Percentiles rank a stretch among this genome's conserved stretches.
Conservation (phyloP, 2,329 filamentous ascomycete genomes). For the Arthrobotrys sinensis region DNA sequence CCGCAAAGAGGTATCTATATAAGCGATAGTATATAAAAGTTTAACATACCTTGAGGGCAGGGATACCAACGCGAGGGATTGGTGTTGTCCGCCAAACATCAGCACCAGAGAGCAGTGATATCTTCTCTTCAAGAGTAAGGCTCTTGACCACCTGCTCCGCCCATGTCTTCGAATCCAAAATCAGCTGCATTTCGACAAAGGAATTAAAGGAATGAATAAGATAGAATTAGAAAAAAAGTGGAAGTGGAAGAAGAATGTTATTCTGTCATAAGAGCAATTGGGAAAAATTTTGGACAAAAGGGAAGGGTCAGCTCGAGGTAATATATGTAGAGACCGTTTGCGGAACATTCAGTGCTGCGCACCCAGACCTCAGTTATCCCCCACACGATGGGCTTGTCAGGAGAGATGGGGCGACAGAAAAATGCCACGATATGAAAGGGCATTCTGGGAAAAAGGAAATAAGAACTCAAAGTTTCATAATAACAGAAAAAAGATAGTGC, state of each 20-base stretch:
- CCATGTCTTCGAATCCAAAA: conserved; percentile 64
- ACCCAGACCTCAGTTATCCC: conserved; percentile 61
- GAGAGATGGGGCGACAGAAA: conserved; percentile 51
- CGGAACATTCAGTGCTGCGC: conserved; percentile 55
- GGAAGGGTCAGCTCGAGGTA: conserved; percentile 59
- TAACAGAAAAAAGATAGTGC: conserved; percentile 49
- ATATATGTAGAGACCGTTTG: conserved; percentile 61
- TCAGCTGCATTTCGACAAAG: conserved; percentile 62
- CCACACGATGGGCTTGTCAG: conserved; percentile 60
- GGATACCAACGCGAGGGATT: conserved; percentile 64
- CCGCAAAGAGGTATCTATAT: background rate
- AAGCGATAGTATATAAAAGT: background rate
- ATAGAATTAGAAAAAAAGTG: conserved; percentile 19
- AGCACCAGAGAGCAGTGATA: conserved; percentile 64
- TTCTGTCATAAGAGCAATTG: conserved; percentile 59
- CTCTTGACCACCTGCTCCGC: conserved; percentile 63
- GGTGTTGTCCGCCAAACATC: conserved; percentile 64
- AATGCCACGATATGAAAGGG: conserved; percentile 37
- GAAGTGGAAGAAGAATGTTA: conserved; percentile 49
- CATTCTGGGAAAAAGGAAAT: conserved; percentile 54
- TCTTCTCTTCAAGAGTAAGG: conserved; percentile 66
- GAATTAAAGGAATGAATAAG: conserved; percentile 56
- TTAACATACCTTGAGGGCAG: conserved; percentile 64
- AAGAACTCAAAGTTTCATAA: conserved; percentile 57
- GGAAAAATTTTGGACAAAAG: conserved; percentile 60